Percentiles rank a stretch among this genome's conserved stretches.
Conservation (phyloP, 2,329 filamentous ascomycete genomes). For the Cladophialophora bantiana region DNA sequence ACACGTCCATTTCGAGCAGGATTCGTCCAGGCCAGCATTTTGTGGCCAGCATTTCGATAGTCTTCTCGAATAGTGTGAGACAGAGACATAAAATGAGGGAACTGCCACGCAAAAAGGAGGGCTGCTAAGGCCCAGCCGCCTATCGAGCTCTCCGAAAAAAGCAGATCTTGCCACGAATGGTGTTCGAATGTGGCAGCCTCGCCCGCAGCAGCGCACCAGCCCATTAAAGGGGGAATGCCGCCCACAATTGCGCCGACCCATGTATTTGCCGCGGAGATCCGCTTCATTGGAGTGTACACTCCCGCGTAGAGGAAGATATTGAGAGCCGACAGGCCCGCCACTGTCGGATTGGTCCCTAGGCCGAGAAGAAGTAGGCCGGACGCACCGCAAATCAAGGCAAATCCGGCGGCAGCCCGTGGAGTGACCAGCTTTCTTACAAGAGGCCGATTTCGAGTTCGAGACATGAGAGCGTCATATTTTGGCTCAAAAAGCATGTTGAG, state of each 20-base stretch:
- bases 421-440: constrained; percentile 82
- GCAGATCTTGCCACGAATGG: constrained; percentile 77
- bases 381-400: constrained; percentile 76
- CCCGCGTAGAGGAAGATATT: constrained; percentile 93
- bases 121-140: constrained; percentile 90
- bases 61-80: constrained; percentile 89
- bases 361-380: constrained; percentile 77
- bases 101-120: constrained; percentile 93
- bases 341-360: constrained; percentile 92
- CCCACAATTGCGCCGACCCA: constrained; percentile 95
- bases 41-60: constrained; percentile 74
- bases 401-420: constrained; percentile 73
- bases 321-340: constrained; percentile 79
- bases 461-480: constrained; percentile 89
- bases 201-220: constrained; percentile 93
- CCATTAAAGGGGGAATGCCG: constrained; percentile 94
- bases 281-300: constrained; percentile 91
- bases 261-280: constrained; percentile 84
- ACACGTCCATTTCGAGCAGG: constrained; percentile 85
- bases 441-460: constrained; percentile 87
- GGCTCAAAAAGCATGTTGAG: constrained; percentile 98
- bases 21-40: constrained; percentile 85
- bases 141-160: constrained; percentile 71
- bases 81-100: constrained; percentile 96
- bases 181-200: constrained; percentile 76